Evolutionary conservation across 2,329 filamentous ascomycete genomes (phyloP), one percentile per base, ranked within the genome.

Genomic region (Emergomyces africanus): DNA sequence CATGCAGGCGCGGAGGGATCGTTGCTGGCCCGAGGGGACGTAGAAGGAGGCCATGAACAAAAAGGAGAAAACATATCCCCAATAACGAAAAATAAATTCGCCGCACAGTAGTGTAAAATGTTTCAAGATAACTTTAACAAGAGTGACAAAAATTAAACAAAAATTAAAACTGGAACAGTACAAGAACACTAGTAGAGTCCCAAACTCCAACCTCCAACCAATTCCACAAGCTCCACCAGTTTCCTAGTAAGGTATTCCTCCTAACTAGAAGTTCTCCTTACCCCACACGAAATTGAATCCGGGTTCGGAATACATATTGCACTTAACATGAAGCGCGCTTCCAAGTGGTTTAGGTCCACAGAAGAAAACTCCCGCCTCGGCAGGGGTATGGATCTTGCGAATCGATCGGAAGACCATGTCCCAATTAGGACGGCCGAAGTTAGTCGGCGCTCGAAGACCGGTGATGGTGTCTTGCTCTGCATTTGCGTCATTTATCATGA

Each of bases 401-500:
- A 95, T 88, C 58, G 86, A 86, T 63, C 88, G 83, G 77, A 94
- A 94, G 67, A 95, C 88, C 83, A 89, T 89, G 70, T 94, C 88
- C 89, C 89, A 94, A 75, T 94, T 92, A 18, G 89, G 89, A 28
- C 88, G 80, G 58, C 89, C 89, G 70, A 94, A 68, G 76, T 90
- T 94, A 49, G 89, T 94, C 23, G 88, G 88, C 58, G 88, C 86
- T 54, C 88, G 81, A 35, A 94, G 80, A 58, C 89, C 89, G 0
- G 89, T 94, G 70, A 94, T 91, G 67, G 88, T 84, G 71, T 94
- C 88, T 72, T 87, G 87, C 70, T 92, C 87, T 64, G 87, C 86
- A 69, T 90, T 89, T 70, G 86, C 88, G 67, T 91, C 88, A 76
- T 92, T 91, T 79, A 92, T 90, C 88, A 92, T 92, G 76, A 94